These are phyloP conservation scores for Ailanthus altissimus DNA, from an alignment of 345 rosid species.

Conservation along the genomic window DNA sequence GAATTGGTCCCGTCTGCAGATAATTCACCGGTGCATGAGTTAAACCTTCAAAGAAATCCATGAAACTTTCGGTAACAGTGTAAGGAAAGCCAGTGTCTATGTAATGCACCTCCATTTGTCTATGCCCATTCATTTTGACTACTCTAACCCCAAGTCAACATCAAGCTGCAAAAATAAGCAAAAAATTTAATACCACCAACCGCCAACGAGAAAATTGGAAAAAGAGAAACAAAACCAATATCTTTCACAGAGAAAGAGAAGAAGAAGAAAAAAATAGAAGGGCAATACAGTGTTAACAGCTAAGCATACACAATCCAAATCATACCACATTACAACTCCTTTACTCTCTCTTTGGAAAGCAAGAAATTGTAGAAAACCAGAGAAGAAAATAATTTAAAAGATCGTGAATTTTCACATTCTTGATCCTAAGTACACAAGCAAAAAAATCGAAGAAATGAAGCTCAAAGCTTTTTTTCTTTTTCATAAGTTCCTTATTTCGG, in stretches of 20 bases:
- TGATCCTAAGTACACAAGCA: not conserved
- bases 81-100: slow-evolving; percentile 58
- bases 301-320: not conserved
- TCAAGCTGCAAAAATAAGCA: slow-evolving; percentile 32
- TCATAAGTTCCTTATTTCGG: not conserved
- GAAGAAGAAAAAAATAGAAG: slow-evolving; percentile 1
- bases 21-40: slow-evolving; percentile 43
- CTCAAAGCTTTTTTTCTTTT: not conserved
- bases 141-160: slow-evolving; percentile 13
- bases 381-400: not conserved
- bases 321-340: slow-evolving; percentile 13
- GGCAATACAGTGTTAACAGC: not conserved
- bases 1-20: slow-evolving; percentile 35
- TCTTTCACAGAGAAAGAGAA: slow-evolving; percentile 10
- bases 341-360: not conserved
- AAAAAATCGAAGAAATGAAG: not conserved
- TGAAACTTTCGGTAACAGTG: slow-evolving; percentile 52
- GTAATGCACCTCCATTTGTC: slow-evolving; percentile 61
- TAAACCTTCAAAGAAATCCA: slow-evolving; percentile 63
- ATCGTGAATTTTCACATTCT: not conserved
- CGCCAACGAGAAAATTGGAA: not conserved
- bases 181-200: slow-evolving; percentile 1
- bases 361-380: not conserved
- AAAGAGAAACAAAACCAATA: not conserved
- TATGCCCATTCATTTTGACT: slow-evolving; percentile 44